Percentiles rank a stretch among this genome's conserved stretches.
Evolutionary conservation across 148 eudicot species (phyloP).

Genomic region (Spergularia bocconei): DNA sequence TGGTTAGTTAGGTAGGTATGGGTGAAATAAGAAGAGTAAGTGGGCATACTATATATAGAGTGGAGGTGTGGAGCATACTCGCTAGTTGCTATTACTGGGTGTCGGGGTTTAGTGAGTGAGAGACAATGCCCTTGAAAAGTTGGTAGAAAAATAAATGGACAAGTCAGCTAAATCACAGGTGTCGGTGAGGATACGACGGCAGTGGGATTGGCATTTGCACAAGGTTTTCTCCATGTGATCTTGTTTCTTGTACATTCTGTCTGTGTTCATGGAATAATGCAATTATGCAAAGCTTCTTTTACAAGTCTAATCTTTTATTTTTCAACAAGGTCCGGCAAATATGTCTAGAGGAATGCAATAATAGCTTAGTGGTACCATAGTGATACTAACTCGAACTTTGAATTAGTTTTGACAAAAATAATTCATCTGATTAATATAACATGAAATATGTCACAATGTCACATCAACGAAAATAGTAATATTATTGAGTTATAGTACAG

Average conservation of each 20-base stretch:
- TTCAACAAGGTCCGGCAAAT: no score
- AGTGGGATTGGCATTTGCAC: neutral
- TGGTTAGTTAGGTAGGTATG: neutral
- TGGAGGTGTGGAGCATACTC: neutral
- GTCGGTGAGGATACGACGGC: neutral
- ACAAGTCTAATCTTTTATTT: neutral
- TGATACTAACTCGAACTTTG: neutral
- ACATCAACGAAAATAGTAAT: no score
- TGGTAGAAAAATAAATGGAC: neutral
- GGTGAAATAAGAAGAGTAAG: neutral
- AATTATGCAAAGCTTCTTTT: neutral
- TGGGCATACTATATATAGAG: neutral
- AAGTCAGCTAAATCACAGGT: constrained; percentile 8
- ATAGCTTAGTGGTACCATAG: neutral
- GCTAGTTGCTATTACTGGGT: neutral
- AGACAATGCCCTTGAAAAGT: neutral
- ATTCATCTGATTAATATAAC: no score
- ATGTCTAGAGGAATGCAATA: neutral
- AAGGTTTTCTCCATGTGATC: neutral
- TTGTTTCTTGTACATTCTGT: neutral
- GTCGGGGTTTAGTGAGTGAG: neutral
- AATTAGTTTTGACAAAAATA: no score
- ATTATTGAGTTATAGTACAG: no score
- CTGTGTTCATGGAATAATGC: neutral
- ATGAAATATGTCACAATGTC: no score